Evolutionary conservation across 306 rosid genomes (phyloP).

Genomic region (Astragalus glycyphyllos): DNA sequence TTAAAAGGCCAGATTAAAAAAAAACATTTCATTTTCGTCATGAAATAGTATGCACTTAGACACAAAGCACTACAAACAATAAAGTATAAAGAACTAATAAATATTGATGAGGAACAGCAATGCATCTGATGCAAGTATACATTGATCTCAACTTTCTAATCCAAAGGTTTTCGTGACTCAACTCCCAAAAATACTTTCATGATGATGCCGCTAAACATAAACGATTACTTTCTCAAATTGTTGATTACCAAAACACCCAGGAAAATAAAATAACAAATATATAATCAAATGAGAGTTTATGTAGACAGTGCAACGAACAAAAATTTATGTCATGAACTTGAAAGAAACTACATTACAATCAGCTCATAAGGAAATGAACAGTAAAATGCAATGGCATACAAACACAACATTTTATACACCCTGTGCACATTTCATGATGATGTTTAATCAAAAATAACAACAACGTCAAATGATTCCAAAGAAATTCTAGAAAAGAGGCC

Average conservation of each 20-base stretch:
- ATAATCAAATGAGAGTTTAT: background rate
- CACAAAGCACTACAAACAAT: no score
- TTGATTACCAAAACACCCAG: background rate
- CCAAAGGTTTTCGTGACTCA: background rate
- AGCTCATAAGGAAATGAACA: background rate
- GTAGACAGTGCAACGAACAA: slow-evolving; percentile 4
- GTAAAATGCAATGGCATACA: background rate
- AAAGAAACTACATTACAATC: slow-evolving; percentile 5
- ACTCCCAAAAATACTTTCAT: background rate
- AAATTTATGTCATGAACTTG: background rate
- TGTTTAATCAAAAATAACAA: background rate
- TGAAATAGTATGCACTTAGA: background rate
- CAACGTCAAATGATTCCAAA: background rate
- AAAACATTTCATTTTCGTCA: background rate
- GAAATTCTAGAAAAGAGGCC: background rate
- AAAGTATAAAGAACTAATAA: no score
- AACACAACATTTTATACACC: background rate
- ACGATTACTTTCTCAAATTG: background rate
- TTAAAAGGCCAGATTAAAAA: slow-evolving; percentile 33
- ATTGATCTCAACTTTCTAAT: background rate
- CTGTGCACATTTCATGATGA: background rate
- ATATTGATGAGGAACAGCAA: no score
- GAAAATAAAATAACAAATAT: background rate
- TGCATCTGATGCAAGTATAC: background rate
- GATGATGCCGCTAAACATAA: background rate